Percentiles rank a stretch among this genome's conserved stretches.
phyloP scores from a whole-genome alignment of 306 rosid species.

The Cucurbita moschata region DNA sequence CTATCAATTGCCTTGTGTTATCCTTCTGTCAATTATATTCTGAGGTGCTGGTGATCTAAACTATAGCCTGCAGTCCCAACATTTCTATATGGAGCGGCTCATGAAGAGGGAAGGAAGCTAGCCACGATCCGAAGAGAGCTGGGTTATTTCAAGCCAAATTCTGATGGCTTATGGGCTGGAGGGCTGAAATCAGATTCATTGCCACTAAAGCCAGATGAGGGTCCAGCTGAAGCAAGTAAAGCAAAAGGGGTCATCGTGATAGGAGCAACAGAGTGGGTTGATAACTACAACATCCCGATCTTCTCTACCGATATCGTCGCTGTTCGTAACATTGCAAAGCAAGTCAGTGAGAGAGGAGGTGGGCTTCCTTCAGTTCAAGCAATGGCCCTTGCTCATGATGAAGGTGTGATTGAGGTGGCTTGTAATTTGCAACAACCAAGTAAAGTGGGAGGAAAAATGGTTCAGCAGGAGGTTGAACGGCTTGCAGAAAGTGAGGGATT shows the following conservation, averaged over 20 bases:
- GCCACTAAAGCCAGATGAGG: conserved; percentile 47
- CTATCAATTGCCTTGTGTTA: neutral
- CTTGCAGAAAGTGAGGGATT: conserved; percentile 56
- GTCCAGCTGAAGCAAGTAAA: conserved; percentile 40
- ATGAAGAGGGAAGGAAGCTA: conserved; percentile 56
- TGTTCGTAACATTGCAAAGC: conserved; percentile 34
- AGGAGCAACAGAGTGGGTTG: conserved; percentile 53
- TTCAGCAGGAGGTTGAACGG: conserved; percentile 41
- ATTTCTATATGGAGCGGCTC: conserved; percentile 73
- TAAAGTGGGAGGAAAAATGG: conserved; percentile 33
- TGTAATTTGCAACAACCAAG: conserved; percentile 51
- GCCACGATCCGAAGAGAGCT: conserved; percentile 58
- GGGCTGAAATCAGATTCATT: conserved; percentile 29
- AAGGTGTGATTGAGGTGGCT: conserved; percentile 32
- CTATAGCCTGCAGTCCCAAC: conserved; percentile 50
- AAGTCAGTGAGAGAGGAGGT: conserved; percentile 32
- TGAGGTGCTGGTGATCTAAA: conserved; percentile 10
- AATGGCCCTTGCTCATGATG: conserved; percentile 52
- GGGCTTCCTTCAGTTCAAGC: conserved; percentile 74
- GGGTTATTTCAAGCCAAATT: conserved; percentile 78
- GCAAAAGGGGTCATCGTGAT: conserved; percentile 51
- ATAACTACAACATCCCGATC: conserved; percentile 68
- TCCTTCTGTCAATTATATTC: neutral
- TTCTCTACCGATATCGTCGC: conserved; percentile 33
- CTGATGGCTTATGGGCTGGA: conserved; percentile 51